Evolutionary conservation across 2,329 filamentous ascomycete genomes (phyloP), one percentile per base, ranked within the genome.

Genomic region (Zasmidium angulare): DNA sequence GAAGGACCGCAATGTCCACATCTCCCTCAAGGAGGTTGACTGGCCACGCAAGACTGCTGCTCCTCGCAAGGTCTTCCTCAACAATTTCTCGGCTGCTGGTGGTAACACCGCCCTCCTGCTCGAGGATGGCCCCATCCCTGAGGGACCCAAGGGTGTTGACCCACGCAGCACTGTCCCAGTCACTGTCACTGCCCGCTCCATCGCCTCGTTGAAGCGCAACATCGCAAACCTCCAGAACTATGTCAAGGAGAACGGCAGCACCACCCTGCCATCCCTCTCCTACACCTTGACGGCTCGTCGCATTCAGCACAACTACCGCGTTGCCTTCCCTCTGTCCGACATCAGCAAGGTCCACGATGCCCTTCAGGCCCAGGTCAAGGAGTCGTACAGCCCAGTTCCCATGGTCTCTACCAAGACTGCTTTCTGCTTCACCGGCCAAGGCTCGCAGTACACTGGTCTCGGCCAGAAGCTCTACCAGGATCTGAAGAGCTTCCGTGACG

Each of bases 81-180:
- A 82, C 75, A 82, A 82, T 71, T 82, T 82, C 73, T 80, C 78
- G 47, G 80, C 80, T 53, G 79, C 79, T 59, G 81, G 81, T 69
- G 81, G 81, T 49, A 83, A 83, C 71, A 82, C 81, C 50, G 79
- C 79, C 11, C 70, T 82, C 29, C 69, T 83, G n/a, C 65, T 83
- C 3, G 80, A 82, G 63, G 81, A 83, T 64, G 80, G 75, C 22
- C 81, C 81, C 43, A 60, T 79, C 21, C 73, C 70, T 11, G 70
- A 77, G 58, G 71, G 72, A 0, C 77, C 79, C 9, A 74, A 63
- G 52, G 76, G 62, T 24, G 68, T 72, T 12, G 81, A 83, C 62
- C 78, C 79, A 12, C 75, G 81, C 56, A 71, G 74, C 36, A 77
- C 78, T 60, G 75, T 81, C 53, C 76, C 77, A 12, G 70, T 83